Percentiles rank a stretch among this genome's conserved stretches.
Conservation (phyloP, 495 filamentous ascomycete genomes). For the Cairneyella variabilis region DNA sequence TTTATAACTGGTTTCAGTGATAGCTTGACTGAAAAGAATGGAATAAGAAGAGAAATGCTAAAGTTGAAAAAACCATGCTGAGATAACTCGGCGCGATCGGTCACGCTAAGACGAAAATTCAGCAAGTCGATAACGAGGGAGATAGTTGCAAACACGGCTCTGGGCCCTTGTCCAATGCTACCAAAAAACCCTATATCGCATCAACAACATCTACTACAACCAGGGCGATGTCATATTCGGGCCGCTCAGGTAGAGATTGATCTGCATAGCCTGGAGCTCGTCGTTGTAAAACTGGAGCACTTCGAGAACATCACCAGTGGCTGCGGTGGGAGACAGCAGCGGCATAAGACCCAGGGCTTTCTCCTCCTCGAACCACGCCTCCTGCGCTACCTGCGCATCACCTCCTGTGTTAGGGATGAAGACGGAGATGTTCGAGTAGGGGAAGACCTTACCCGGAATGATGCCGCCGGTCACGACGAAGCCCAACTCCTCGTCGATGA, state of each 20-base stretch:
- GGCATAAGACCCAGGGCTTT: background rate
- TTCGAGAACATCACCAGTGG: slow-evolving; percentile 7
- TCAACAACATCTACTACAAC: slow-evolving; percentile 7
- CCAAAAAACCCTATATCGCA: no score
- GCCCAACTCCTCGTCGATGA: slow-evolving; percentile 9
- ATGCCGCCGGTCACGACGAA: slow-evolving; percentile 9
- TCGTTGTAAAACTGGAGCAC: slow-evolving; percentile 8
- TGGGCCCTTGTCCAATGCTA: no score
- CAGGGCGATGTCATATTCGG: slow-evolving; percentile 9
- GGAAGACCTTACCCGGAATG: slow-evolving; percentile 6
- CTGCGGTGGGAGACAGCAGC: background rate
- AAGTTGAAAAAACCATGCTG: no score
- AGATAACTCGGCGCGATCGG: no score
- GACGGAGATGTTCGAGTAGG: slow-evolving; percentile 7
- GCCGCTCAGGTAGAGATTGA: slow-evolving; percentile 11
- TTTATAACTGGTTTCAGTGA: no score
- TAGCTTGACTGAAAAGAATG: no score
- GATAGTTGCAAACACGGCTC: no score
- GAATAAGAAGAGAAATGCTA: no score
- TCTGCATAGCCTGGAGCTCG: slow-evolving; percentile 12
- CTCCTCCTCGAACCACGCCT: background rate
- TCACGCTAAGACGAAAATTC: no score
- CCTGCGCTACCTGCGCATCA: slow-evolving; percentile 1
- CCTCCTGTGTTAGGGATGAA: slow-evolving; percentile 1
- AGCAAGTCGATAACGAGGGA: no score